Conservation (phyloP, 2,329 filamentous ascomycete genomes). For the Xylaria arbuscula region DNA sequence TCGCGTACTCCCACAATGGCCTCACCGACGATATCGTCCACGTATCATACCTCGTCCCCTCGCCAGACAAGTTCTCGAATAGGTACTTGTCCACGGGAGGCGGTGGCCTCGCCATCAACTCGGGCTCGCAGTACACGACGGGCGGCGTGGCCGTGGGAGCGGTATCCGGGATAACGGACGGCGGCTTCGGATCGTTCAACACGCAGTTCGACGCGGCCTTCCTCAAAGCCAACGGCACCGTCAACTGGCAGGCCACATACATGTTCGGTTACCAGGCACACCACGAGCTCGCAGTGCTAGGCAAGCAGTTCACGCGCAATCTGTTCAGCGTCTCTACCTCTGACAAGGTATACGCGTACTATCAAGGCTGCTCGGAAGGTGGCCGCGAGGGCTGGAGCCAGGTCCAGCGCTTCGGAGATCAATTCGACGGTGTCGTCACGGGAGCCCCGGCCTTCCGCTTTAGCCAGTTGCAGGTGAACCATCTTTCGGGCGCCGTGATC, state of each 20-base stretch:
- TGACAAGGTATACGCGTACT: slow-evolving; percentile 59
- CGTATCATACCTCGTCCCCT: slow-evolving; percentile 42
- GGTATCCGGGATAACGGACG: slow-evolving; percentile 60
- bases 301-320: slow-evolving; percentile 56
- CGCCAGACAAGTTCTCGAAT: slow-evolving; percentile 39
- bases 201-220: slow-evolving; percentile 53
- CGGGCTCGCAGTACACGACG: slow-evolving; percentile 47
- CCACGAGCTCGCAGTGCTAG: slow-evolving; percentile 53
- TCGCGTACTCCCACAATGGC: slow-evolving; percentile 44
- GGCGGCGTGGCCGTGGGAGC: slow-evolving; percentile 55
- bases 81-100: slow-evolving; percentile 52
- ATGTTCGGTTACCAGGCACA: slow-evolving; percentile 55
- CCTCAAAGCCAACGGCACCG: slow-evolving; percentile 54
- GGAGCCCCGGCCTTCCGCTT: slow-evolving; percentile 61
- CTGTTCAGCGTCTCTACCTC: slow-evolving; percentile 53
- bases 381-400: slow-evolving; percentile 62
- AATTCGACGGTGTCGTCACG: slow-evolving; percentile 59
- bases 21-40: slow-evolving; percentile 40
- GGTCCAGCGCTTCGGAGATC: slow-evolving; percentile 61
- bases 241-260: slow-evolving; percentile 52
- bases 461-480: slow-evolving; percentile 58
- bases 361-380: slow-evolving; percentile 66
- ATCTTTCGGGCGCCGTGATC: slow-evolving; percentile 54
- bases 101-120: slow-evolving; percentile 52
- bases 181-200: slow-evolving; percentile 61